phyloP scores from a whole-genome alignment of 2,329 filamentous ascomycete genomes.

The Talaromyces sp. region DNA sequence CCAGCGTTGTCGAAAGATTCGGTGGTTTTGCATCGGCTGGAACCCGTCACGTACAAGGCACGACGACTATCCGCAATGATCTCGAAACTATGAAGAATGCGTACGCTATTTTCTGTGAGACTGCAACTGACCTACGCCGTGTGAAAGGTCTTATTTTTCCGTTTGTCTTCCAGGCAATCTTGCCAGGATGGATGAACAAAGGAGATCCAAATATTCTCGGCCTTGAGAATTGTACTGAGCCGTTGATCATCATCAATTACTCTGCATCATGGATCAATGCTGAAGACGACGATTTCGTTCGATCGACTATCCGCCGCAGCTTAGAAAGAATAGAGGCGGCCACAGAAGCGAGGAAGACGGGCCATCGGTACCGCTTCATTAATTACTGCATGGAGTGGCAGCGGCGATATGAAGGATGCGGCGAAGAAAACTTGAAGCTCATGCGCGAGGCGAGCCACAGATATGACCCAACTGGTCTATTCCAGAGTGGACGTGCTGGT shows the following conservation, averaged over 20 bases:
- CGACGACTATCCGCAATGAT: conserved; percentile 12
- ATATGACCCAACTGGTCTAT: conserved; percentile 29
- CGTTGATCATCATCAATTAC: conserved; percentile 14
- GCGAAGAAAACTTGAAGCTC: conserved; percentile 36
- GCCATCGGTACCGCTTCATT: conserved; percentile 12
- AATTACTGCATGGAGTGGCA: conserved; percentile 16
- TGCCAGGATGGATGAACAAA: conserved; percentile 14
- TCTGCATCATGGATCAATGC: conserved; percentile 10
- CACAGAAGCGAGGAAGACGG: conserved; percentile 7
- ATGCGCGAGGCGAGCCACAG: conserved; percentile 22
- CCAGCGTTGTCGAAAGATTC: conserved; percentile 10
- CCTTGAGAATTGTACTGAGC: conserved; percentile 13
- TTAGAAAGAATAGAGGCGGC: conserved; percentile 10
- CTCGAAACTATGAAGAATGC: conserved; percentile 10
- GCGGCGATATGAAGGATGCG: conserved; percentile 32
- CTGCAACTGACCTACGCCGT: conserved; percentile 5
- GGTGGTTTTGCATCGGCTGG: conserved; percentile 3
- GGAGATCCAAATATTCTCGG: conserved; percentile 11
- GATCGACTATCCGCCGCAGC: conserved; percentile 9
- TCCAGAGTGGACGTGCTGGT: conserved; percentile 29
- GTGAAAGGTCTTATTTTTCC: conserved; percentile 8
- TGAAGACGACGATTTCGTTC: conserved; percentile 13
- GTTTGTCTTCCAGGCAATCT: conserved; percentile 12
- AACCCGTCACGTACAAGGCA: conserved; percentile 11
- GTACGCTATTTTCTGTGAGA: conserved; percentile 12